Evolutionary conservation across 202 grass and related monocot species (phyloP).

Genomic region (Zoysia matrella): DNA sequence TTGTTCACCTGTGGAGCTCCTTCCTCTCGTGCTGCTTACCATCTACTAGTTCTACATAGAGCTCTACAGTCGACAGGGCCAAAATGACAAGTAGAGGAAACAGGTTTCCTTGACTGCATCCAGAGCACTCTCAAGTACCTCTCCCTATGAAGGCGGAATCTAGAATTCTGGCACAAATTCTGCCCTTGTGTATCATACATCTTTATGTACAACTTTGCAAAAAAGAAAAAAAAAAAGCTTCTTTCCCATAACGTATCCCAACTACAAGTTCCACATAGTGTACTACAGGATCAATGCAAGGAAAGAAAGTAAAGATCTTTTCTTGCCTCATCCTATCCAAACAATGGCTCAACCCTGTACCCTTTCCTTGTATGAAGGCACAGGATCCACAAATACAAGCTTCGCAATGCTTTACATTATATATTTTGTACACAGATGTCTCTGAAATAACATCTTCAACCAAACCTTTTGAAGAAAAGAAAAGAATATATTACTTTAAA

Average conservation of each 20-base stretch:
- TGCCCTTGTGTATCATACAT: not conserved
- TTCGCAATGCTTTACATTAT: not conserved
- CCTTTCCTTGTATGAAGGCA: conserved; percentile 8
- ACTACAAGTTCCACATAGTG: conserved; percentile 4
- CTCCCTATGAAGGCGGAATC: not conserved
- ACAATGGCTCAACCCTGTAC: not conserved
- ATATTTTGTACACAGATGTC: not conserved
- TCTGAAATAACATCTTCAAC: not conserved
- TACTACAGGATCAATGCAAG: not conserved
- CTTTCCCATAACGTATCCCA: not conserved
- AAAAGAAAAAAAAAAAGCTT: not conserved
- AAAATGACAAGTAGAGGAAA: conserved; percentile 12
- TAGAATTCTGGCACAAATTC: not conserved
- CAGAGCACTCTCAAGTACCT: not conserved
- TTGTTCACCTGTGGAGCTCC: not conserved
- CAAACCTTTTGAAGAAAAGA: conserved; percentile 6
- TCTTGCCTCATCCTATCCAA: conserved; percentile 22
- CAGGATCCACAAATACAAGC: conserved; percentile 19
- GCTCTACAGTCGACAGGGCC: conserved; percentile 14
- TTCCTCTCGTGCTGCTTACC: not conserved
- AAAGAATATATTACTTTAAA: not conserved
- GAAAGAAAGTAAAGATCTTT: conserved; percentile 26
- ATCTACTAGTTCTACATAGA: conserved; percentile 4
- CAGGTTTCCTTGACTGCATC: not conserved
- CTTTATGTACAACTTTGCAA: conserved; percentile 27